Percentiles rank a stretch among this genome's conserved stretches.
These are phyloP conservation scores for Epichloe brachyelytri DNA, from an alignment of 2,329 filamentous ascomycete species.

Conservation along the genomic window DNA sequence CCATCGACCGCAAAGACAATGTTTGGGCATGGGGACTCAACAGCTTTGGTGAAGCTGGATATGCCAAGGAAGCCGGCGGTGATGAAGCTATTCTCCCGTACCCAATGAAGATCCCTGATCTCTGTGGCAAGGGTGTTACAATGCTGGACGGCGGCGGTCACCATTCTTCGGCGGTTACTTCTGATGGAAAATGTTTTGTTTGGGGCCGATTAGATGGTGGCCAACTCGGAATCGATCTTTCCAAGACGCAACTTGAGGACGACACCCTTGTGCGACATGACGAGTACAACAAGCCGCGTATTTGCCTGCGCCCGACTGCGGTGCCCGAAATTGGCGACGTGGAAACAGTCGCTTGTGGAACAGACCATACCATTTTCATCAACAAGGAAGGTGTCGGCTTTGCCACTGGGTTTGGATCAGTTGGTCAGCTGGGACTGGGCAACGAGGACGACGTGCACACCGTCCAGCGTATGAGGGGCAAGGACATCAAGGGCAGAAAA, in stretches of 20 bases:
- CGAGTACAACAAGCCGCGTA: conserved; percentile 44
- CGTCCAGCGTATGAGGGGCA: conserved; percentile 75
- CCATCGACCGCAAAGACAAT: conserved; percentile 54
- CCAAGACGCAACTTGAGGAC: conserved; percentile 29
- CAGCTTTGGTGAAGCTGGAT: conserved; percentile 70
- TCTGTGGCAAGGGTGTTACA: conserved; percentile 50
- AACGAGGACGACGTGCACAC: conserved; percentile 66
- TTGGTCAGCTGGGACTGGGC: conserved; percentile 68
- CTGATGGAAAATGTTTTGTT: conserved; percentile 42
- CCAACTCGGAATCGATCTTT: conserved; percentile 39
- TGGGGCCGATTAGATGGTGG: conserved; percentile 46
- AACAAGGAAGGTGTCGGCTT: conserved; percentile 58
- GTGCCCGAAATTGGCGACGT: conserved; percentile 38
- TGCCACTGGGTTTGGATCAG: conserved; percentile 69
- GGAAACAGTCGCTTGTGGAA: conserved; percentile 43
- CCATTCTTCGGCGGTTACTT: conserved; percentile 55
- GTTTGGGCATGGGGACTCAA: conserved; percentile 80
- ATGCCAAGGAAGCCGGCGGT: conserved; percentile 39
- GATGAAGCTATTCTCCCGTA: conserved; percentile 56
- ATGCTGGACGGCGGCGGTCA: conserved; percentile 60
- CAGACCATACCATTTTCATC: conserved; percentile 64
- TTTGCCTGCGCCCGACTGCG: conserved; percentile 2
- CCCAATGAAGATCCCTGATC: conserved; percentile 52
- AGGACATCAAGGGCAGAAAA: conserved; percentile 61
- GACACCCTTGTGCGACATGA: conserved; percentile 48